A percentile compares a stretch with the other conserved stretches of the same genome.
Conservation (phyloP, 495 filamentous ascomycete species). For the Aspergillus ellipticus region DNA sequence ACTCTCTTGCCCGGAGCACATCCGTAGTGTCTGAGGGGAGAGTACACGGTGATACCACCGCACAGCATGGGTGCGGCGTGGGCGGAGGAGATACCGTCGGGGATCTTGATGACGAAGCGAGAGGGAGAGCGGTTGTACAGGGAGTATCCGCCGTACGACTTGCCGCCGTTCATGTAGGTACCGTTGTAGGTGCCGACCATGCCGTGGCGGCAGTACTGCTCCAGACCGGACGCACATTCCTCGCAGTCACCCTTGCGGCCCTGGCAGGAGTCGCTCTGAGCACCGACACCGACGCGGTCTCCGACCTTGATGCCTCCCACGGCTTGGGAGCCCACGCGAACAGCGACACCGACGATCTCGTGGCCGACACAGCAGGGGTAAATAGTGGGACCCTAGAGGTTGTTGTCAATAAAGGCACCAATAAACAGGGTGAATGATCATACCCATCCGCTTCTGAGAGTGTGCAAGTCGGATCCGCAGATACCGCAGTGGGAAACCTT, state of each 20-base stretch:
- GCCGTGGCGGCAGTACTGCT: slow-evolving; percentile 57
- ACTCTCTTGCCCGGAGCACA: slow-evolving; percentile 71
- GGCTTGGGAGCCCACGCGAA: slow-evolving; percentile 65
- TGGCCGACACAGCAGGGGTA: slow-evolving; percentile 71
- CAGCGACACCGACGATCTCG: slow-evolving; percentile 71
- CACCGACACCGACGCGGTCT: slow-evolving; percentile 80
- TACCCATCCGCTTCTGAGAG: slow-evolving; percentile 62
- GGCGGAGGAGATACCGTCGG: slow-evolving; percentile 46
- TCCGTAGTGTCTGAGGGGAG: slow-evolving; percentile 62
- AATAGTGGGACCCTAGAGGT: slow-evolving; percentile 38
- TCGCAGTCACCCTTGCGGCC: slow-evolving; percentile 52
- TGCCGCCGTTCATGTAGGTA: slow-evolving; percentile 39
- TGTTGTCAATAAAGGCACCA: background rate
- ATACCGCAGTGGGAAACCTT: slow-evolving; percentile 30
- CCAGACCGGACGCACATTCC: slow-evolving; percentile 53
- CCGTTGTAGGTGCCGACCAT: slow-evolving; percentile 35
- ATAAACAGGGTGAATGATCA: background rate
- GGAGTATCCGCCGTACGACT: slow-evolving; percentile 60
- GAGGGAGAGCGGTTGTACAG: slow-evolving; percentile 62
- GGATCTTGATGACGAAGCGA: slow-evolving; percentile 73
- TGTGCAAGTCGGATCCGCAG: slow-evolving; percentile 57
- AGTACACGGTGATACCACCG: slow-evolving; percentile 68
- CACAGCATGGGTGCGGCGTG: slow-evolving; percentile 75
- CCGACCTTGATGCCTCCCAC: slow-evolving; percentile 61
- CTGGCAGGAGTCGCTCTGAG: slow-evolving; percentile 64